These are phyloP conservation scores for Pelargonium nanum DNA, from an alignment of 345 rosid genomes.

Conservation along the genomic window DNA sequence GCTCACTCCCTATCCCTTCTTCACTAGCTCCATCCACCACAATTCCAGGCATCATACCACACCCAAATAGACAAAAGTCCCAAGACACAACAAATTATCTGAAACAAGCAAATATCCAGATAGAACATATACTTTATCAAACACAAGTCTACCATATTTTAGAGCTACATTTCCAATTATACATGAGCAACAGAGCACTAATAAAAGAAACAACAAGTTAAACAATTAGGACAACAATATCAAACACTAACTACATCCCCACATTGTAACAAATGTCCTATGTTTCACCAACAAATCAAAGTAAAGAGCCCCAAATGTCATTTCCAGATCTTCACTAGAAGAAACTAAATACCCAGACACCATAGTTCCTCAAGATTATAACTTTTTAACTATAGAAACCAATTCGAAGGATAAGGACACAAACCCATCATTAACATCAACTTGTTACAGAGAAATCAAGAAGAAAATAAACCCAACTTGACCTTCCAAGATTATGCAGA, in stretches of 20 bases:
- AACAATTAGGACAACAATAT: neutral
- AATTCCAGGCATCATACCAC: slow-evolving; percentile 41
- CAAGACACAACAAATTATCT: slow-evolving; percentile 15
- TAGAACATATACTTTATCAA: neutral
- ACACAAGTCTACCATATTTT: neutral
- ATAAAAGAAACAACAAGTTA: neutral
- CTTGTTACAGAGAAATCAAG: neutral
- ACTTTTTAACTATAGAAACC: neutral
- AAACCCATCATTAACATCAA: neutral
- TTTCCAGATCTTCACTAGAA: neutral
- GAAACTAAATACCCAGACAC: neutral
- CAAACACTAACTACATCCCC: neutral
- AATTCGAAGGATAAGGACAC: neutral
- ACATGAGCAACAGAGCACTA: neutral
- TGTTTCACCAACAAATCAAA: neutral
- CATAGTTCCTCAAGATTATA: neutral
- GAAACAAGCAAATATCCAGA: slow-evolving; percentile 13
- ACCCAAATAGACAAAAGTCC: slow-evolving; percentile 19
- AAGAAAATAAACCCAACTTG: neutral
- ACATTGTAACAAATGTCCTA: neutral
- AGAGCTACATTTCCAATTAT: neutral
- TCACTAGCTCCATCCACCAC: slow-evolving; percentile 36
- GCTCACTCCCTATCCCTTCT: slow-evolving; percentile 24
- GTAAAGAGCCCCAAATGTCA: neutral
- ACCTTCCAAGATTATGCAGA: neutral